Percentiles rank a stretch among this genome's conserved stretches.
These are phyloP conservation scores for Juncus effusus DNA, from an alignment of 176 grass and related monocot genomes.

Conservation along the genomic window DNA sequence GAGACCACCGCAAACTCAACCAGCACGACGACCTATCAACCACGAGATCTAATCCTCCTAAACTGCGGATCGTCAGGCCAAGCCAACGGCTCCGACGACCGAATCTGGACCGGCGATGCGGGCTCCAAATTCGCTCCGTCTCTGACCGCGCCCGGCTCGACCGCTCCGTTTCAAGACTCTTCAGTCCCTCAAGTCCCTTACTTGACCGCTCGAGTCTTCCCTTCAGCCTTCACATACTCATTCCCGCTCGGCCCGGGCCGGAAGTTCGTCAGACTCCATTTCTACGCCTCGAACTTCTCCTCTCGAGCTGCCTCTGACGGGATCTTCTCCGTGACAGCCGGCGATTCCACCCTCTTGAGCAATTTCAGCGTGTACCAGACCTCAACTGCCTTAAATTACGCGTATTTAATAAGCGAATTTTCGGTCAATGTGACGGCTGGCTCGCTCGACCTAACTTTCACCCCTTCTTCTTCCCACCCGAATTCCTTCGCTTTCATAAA, in stretches of 20 bases:
- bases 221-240: slow-evolving; percentile 47
- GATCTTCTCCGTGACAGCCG: slow-evolving; percentile 32
- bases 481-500: slow-evolving; percentile 38
- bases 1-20: slow-evolving; percentile 8
- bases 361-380: slow-evolving; percentile 36
- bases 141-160: slow-evolving; percentile 1
- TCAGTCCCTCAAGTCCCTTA: slow-evolving; percentile 41
- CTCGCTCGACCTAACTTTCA: slow-evolving; percentile 29
- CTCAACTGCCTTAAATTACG: slow-evolving; percentile 25
- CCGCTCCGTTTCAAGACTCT: slow-evolving; percentile 5
- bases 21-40: slow-evolving; percentile 38
- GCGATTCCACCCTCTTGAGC: slow-evolving; percentile 24
- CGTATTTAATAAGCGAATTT: slow-evolving; percentile 29
- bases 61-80: slow-evolving; percentile 43
- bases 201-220: slow-evolving; percentile 45
- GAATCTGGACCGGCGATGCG: slow-evolving; percentile 45
- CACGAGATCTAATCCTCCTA: slow-evolving; percentile 54
- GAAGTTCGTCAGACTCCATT: slow-evolving; percentile 62
- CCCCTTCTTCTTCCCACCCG: neutral
- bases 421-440: slow-evolving; percentile 28
- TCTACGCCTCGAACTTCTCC: slow-evolving; percentile 53
- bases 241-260: slow-evolving; percentile 37
- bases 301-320: slow-evolving; percentile 7
- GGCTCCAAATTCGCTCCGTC: slow-evolving; percentile 23
- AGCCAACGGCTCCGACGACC: slow-evolving; percentile 23